Evolutionary conservation across 1,139 yeast species (phyloP).

Genomic region (Oligophagozyma castellii): DNA sequence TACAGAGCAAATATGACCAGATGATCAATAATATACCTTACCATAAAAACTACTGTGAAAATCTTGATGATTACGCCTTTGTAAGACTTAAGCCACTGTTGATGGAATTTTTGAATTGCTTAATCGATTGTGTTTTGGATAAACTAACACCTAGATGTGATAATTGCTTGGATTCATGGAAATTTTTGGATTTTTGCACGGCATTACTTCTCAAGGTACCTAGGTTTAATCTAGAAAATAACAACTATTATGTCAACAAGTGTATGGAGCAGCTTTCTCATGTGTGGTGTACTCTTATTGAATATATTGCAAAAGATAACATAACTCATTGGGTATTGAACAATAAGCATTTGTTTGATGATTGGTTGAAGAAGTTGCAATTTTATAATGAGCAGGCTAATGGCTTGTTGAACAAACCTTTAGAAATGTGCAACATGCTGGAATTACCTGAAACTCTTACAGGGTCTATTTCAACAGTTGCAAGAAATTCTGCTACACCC

Average conservation of each 20-base stretch:
- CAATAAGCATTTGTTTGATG: constrained; percentile 21
- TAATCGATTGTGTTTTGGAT: constrained; percentile 67
- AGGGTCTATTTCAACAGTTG: no score
- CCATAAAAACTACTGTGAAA: constrained; percentile 11
- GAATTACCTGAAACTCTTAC: no score
- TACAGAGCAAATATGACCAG: constrained; percentile 14
- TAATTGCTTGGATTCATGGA: constrained; percentile 34
- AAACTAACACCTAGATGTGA: constrained; percentile 69
- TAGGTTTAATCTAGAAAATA: constrained; percentile 52
- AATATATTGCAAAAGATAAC: constrained; percentile 28
- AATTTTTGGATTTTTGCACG: constrained; percentile 57
- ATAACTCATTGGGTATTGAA: constrained; percentile 22
- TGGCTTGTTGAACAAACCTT: constrained; percentile 36
- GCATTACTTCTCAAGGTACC: constrained; percentile 56
- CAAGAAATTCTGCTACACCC: no score
- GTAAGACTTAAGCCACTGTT: constrained; percentile 63
- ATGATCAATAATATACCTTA: constrained; percentile 20
- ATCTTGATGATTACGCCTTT: constrained; percentile 62
- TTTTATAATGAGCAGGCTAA: constrained; percentile 45
- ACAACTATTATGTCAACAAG: constrained; percentile 56
- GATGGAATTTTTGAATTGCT: constrained; percentile 61
- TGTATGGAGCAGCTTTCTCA: constrained; percentile 72
- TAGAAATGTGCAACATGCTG: constrained; percentile 32
- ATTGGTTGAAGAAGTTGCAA: constrained; percentile 43
- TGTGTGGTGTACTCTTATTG: constrained; percentile 58